Conservation (phyloP, 768 basidiomycete genomes). For the Termitomyces sp. region DNA sequence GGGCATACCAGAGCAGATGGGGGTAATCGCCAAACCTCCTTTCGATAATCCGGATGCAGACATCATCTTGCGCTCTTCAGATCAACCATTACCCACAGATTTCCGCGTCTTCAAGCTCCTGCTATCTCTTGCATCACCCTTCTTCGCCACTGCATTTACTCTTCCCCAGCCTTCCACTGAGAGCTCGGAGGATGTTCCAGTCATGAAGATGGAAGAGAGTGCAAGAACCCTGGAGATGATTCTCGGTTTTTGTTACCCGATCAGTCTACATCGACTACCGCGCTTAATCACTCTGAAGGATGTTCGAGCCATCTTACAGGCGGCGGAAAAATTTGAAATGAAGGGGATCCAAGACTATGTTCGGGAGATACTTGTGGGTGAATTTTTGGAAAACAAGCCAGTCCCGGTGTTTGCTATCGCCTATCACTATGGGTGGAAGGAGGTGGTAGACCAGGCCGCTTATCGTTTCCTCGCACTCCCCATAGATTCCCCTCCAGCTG, state of each 20-base stretch:
- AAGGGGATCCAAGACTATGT: conserved; percentile 37
- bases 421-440: conserved; percentile 33
- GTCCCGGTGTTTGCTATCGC: conserved; percentile 44
- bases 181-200: conserved; percentile 32
- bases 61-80: conserved; percentile 54
- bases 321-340: conserved; percentile 53
- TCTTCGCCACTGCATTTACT: conserved; percentile 56
- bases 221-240: conserved; percentile 39
- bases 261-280: conserved; percentile 32
- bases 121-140: conserved; percentile 55
- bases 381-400: conserved; percentile 36
- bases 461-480: conserved; percentile 32
- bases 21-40: conserved; percentile 24
- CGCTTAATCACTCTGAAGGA: conserved; percentile 36
- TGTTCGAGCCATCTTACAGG: conserved; percentile 41
- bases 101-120: conserved; percentile 57
- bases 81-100: conserved; percentile 37
- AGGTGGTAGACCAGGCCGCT: conserved; percentile 33
- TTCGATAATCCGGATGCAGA: conserved; percentile 52
- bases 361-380: conserved; percentile 26
- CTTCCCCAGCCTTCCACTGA: conserved; percentile 43
- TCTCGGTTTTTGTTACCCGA: conserved; percentile 50
- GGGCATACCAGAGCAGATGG: neutral
- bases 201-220: conserved; percentile 50
- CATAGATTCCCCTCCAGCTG: conserved; percentile 23